Conservation (phyloP, 2,329 filamentous ascomycete species). For the Delphinella strobiligena region DNA sequence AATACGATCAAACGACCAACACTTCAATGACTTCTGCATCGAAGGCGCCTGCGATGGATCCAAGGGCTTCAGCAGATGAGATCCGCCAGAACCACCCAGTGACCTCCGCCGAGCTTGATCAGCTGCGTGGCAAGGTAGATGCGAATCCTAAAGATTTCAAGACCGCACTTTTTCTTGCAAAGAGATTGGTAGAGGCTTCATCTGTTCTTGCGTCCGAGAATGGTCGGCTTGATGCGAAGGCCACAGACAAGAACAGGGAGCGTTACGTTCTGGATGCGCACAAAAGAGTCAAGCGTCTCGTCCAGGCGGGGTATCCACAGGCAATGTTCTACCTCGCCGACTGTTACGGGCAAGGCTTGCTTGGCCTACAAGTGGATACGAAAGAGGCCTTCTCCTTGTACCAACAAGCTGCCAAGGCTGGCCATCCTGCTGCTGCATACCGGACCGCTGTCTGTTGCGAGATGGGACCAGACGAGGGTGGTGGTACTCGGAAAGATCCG, state of each 20-base stretch:
- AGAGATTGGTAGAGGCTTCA: constrained; percentile 76
- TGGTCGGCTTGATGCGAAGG: constrained; percentile 55
- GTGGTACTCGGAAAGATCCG: constrained; percentile 81
- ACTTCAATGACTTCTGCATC: constrained; percentile 1
- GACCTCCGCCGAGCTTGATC: constrained; percentile 66
- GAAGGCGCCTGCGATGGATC: background rate
- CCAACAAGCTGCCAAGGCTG: constrained; percentile 81
- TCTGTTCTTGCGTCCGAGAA: constrained; percentile 67
- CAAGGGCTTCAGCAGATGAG: constrained; percentile 4
- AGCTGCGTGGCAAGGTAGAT: constrained; percentile 57
- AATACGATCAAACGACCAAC: constrained; percentile 32
- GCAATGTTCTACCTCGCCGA: constrained; percentile 94
- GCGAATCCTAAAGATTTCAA: constrained; percentile 60
- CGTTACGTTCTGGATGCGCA: constrained; percentile 75
- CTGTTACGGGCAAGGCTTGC: constrained; percentile 67
- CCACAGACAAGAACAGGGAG: constrained; percentile 56
- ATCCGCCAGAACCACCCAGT: constrained; percentile 41
- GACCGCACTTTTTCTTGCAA: constrained; percentile 61
- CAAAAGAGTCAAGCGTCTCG: constrained; percentile 84
- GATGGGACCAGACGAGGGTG: constrained; percentile 86
- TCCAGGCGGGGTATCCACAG: constrained; percentile 58
- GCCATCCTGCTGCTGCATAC: constrained; percentile 79
- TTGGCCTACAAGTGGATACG: constrained; percentile 69
- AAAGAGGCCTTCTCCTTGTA: constrained; percentile 93
- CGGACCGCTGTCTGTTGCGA: constrained; percentile 95